Evolutionary conservation across 2,329 filamentous ascomycete genomes (phyloP).

Genomic region (Monosporascus cannonballus): DNA sequence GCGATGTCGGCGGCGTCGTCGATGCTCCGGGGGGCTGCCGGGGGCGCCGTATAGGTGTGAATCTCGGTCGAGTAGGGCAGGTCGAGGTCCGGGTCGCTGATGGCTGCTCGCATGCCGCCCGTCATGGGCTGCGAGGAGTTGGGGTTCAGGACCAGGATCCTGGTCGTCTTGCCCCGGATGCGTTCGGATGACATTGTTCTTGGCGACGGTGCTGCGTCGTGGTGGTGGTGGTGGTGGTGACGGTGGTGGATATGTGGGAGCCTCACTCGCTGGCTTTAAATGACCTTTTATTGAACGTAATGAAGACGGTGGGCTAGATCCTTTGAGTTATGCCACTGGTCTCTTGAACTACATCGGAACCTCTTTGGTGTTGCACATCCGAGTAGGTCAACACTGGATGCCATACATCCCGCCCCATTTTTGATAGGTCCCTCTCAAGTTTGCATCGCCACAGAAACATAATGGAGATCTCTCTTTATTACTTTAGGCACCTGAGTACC

Average conservation of each 20-base stretch:
- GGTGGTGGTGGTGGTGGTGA: not conserved
- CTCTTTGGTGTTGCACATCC: no score
- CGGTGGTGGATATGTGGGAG: not conserved
- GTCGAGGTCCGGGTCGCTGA: conserved; percentile 35
- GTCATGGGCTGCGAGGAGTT: conserved; percentile 75
- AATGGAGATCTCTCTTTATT: no score
- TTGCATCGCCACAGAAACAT: no score
- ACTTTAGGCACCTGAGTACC: no score
- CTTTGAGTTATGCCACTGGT: no score
- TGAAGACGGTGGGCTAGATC: no score
- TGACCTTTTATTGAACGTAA: no score
- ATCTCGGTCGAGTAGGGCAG: conserved; percentile 39
- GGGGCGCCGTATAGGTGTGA: conserved; percentile 60
- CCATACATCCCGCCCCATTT: no score
- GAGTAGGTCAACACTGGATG: no score
- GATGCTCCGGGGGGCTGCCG: conserved; percentile 64
- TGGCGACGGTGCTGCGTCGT: not conserved
- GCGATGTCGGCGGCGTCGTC: conserved; percentile 66
- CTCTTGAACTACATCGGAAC: no score
- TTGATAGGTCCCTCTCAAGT: no score
- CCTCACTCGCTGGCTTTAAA: no score
- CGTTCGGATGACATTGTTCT: conserved; percentile 21
- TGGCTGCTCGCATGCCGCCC: conserved; percentile 48
- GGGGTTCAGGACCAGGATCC: conserved; percentile 70
- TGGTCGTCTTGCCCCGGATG: conserved; percentile 27